Evolutionary conservation across 2,329 filamentous ascomycete species (phyloP), one percentile per base, ranked within the genome.

Genomic region (Neofusicoccum ribis): DNA sequence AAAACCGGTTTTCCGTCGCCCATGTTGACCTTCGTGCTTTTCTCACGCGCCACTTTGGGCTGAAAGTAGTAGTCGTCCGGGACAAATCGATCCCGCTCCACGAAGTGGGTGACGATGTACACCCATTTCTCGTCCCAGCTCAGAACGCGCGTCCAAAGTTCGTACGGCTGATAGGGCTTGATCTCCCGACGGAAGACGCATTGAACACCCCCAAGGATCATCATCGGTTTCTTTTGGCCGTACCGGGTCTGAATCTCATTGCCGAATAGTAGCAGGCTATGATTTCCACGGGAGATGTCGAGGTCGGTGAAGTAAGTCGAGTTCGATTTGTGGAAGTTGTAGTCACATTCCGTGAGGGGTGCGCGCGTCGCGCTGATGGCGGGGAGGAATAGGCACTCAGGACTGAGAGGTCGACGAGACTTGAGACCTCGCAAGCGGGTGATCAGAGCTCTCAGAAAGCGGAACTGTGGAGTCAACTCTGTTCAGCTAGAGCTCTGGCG

Each of bases 221-320:
- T 31, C 36, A 39, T 39, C 23, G 23, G 23, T 23, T 23, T 23
- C 23, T 23, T 23, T 23, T 23, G 23, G 23, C 23, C 3, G 23
- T 23, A 23, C 23, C 23, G 23, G 78, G 12, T 14, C 15, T 17
- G 46, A 6, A 50, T 14, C 20, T 12, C 27, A 12, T 14, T 14
- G 3, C n/a, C 76, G 37, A 84, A 77, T 0, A 84, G 69, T 1
- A 76, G 77, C 5, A 88, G 89, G 61, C 96, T 87, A 6, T 95
- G 86, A 68, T 96, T 91, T 0, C 91, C 91, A 64, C 95, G 90
- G 44, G 90, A 88, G 66, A 94, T 85, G 77, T 96, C 92, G 69
- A 96, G 87, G 77, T 96, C 92, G 69, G 88, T 83, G 74, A 96
- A 96, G 81, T 96, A 96, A 31, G 92, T 96, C 70, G 86, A 87